Conservation (phyloP, 73 alveolate species). For the Effrenium voratum region DNA sequence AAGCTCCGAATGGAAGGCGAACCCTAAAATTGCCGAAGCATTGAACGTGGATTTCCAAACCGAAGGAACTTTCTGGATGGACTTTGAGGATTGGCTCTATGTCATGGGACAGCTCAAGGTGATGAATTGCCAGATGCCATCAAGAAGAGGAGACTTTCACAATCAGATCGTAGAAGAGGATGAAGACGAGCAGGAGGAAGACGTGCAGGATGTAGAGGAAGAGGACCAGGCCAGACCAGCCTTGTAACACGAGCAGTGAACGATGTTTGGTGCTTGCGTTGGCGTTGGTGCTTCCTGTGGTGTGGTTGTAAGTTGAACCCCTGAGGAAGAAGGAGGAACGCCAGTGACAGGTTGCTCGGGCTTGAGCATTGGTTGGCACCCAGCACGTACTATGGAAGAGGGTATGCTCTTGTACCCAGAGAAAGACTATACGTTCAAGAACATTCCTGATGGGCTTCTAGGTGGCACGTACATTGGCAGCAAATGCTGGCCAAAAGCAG, state of each 20-base stretch:
- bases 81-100: constrained; percentile 3
- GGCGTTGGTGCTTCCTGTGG: not conserved
- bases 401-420: not conserved
- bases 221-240: not conserved
- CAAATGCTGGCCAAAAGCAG: constrained; percentile 22
- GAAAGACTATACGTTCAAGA: not conserved
- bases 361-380: not conserved
- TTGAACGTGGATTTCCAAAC: not conserved
- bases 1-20: not conserved
- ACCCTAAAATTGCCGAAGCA: not conserved
- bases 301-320: not conserved
- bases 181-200: not conserved
- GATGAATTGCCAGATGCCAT: not conserved
- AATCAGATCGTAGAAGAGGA: not conserved
- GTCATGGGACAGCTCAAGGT: constrained; percentile 7
- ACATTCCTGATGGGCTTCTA: not conserved
- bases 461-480: constrained; percentile 24
- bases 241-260: too few relatives aligned
- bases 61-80: constrained; percentile 34
- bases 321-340: not conserved
- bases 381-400: not conserved
- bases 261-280: not conserved
- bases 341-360: constrained; percentile 24
- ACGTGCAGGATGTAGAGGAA: not conserved
- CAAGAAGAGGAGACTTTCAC: not conserved